A percentile compares a stretch with the other conserved stretches of the same genome.
Conservation (phyloP, 176 grass and related monocot species). For the Zoysia pacifica region DNA sequence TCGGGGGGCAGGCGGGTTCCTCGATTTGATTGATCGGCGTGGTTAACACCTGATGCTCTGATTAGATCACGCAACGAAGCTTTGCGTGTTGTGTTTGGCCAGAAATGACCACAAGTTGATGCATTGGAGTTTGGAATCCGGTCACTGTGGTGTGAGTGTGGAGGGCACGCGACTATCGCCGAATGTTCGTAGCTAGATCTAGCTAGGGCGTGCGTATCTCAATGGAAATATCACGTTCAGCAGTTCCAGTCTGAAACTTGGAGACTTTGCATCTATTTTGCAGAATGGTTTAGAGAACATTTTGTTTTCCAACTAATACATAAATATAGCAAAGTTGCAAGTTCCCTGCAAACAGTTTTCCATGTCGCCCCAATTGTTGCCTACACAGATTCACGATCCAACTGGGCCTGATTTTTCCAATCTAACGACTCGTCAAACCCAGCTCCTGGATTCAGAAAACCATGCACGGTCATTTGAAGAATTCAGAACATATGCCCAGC, state of each 20-base stretch:
- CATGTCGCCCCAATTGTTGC: neutral
- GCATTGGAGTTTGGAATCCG: neutral
- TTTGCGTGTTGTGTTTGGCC: slow-evolving; percentile 1
- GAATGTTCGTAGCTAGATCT: neutral
- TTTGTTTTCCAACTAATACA: neutral
- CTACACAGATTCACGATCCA: neutral
- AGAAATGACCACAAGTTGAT: neutral
- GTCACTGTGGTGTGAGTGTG: neutral
- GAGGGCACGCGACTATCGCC: neutral
- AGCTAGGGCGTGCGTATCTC: neutral
- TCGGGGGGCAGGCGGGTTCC: neutral
- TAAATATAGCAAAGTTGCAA: neutral
- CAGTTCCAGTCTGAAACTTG: neutral
- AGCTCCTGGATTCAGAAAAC: slow-evolving; percentile 4
- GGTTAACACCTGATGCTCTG: neutral
- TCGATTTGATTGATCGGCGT: neutral
- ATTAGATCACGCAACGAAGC: neutral
- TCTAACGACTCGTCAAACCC: slow-evolving; percentile 23
- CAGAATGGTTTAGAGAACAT: neutral
- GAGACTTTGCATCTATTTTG: neutral
- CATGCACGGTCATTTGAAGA: neutral
- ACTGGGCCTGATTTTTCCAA: neutral
- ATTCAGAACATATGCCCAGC: no score
- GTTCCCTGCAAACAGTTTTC: no score
- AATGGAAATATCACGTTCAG: neutral